These are phyloP conservation scores for Curvularia sp. DNA, from an alignment of 2,329 filamentous ascomycete genomes.

Conservation along the genomic window DNA sequence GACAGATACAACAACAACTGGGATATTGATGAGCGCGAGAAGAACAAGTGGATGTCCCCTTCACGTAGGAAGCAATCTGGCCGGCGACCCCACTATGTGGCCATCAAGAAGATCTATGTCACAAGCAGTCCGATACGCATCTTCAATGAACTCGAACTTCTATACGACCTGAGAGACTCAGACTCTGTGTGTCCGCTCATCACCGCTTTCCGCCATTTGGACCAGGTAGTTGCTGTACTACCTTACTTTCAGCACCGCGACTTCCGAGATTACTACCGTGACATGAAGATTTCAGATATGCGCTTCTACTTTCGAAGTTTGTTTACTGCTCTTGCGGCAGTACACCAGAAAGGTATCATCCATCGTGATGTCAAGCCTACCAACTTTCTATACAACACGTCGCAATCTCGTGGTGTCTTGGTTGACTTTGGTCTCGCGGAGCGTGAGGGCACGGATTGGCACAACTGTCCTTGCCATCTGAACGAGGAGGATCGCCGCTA, in stretches of 20 bases:
- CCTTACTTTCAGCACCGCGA: slow-evolving; percentile 96
- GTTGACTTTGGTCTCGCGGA: slow-evolving; percentile 99
- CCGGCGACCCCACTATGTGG: slow-evolving; percentile 76
- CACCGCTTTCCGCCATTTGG: slow-evolving; percentile 92
- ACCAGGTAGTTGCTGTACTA: slow-evolving; percentile 93
- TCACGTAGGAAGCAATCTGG: slow-evolving; percentile 62
- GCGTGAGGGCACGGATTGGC: slow-evolving; percentile 71
- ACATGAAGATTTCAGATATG: slow-evolving; percentile 86
- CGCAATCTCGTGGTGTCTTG: slow-evolving; percentile 81
- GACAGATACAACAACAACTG: slow-evolving; percentile 84
- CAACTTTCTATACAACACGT: slow-evolving; percentile 92
- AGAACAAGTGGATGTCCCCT: slow-evolving; percentile 73
- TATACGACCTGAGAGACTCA: slow-evolving; percentile 84
- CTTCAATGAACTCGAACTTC: slow-evolving; percentile 92
- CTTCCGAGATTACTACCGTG: slow-evolving; percentile 92
- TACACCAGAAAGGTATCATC: slow-evolving; percentile 84
- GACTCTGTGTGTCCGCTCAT: slow-evolving; percentile 91
- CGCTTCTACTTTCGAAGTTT: slow-evolving; percentile 87
- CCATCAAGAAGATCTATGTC: slow-evolving; percentile 99
- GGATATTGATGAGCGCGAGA: slow-evolving; percentile 74
- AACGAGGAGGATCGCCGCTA: slow-evolving; percentile 66
- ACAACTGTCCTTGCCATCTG: slow-evolving; percentile 83
- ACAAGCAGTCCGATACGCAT: slow-evolving; percentile 94
- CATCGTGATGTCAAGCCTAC: slow-evolving; percentile 98
- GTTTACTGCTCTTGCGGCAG: slow-evolving; percentile 82